Percentiles rank a stretch among this genome's conserved stretches.
phyloP scores from a whole-genome alignment of 192 early-diverging fungal genomes.

The Phycomyces nitens region DNA sequence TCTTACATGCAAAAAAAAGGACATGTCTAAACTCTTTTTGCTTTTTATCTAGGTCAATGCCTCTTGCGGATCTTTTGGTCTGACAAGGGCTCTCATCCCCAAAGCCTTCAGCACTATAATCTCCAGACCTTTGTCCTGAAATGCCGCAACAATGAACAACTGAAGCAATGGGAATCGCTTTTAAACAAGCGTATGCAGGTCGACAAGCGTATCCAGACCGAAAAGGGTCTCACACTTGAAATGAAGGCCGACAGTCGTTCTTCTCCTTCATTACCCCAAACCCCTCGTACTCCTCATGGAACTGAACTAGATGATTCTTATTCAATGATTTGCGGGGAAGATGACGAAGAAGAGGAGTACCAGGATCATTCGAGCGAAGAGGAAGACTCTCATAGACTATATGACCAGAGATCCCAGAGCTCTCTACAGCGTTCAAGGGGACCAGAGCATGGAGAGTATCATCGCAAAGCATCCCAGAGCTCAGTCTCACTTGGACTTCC shows the following conservation, averaged over 20 bases:
- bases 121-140: constrained; percentile 86
- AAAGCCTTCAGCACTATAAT: constrained; percentile 51
- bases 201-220: not conserved
- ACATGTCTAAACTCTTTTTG: not conserved
- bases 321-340: constrained; percentile 34
- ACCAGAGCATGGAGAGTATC: not conserved
- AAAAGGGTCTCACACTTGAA: not conserved
- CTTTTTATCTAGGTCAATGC: constrained; percentile 24
- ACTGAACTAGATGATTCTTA: constrained; percentile 22
- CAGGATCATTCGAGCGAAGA: constrained; percentile 42
- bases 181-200: constrained; percentile 62
- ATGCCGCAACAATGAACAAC: constrained; percentile 88
- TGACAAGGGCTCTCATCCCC: constrained; percentile 46
- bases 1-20: not conserved
- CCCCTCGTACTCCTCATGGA: constrained; percentile 15
- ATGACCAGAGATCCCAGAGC: constrained; percentile 7
- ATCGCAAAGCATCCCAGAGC: not conserved
- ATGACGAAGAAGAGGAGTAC: constrained; percentile 40
- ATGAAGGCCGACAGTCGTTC: not conserved
- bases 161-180: constrained; percentile 80
- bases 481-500: not conserved
- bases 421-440: not conserved
- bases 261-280: constrained; percentile 7
- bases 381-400: constrained; percentile 17
- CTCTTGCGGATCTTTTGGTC: constrained; percentile 87